Base-by-base conservation (phyloP, 163 green algal genomes). In the Chloroidium sp. region DNA sequence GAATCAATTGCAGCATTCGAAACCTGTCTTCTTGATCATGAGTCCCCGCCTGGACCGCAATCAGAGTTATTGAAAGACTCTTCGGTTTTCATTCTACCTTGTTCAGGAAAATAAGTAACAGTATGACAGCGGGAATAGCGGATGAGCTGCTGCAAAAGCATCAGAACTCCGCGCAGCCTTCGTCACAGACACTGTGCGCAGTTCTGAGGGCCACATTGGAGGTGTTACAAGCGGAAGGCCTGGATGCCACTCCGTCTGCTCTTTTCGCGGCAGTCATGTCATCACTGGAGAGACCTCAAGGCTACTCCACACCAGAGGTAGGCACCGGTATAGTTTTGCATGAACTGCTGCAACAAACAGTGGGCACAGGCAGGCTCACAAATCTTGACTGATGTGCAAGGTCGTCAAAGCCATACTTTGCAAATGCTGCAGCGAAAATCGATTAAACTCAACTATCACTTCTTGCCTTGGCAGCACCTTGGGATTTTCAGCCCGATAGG, bases 221-320 rank as follows among this genome's bases (percentile, higher is more conserved):
- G 61, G 89, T 96, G 2, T 80, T 97, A 0, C n/a, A 78, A 2
- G 83, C 78, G 0, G 80, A 96, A 77, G 84, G 87, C 0, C 80
- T 97, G 80, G 59, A 89, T 36, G 82, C 88, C 1, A 93, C 86
- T 0, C 92, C 94, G 3, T 93, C 91, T 8, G 90, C 91, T 61
- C 82, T 95, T 3, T 98, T 97, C 82, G 94, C 94, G 1, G 92
- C 93, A 0, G 61, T 91, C 57, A 95, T 97, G 90, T 90, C 88
- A 4, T 89, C 88, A 6, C 77, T 97, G 77, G 89, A 95, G 69
- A 89, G 88, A 72, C 75, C 76, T 0, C 89, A 92, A 2, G 90
- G 86, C 0, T 78, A 89, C 12, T 64, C 74, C 8, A 88, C 85
- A 74, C n/a, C 81, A 57, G 82, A 89, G 87, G 90, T 88, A 69